phyloP scores from a whole-genome alignment of 2,329 filamentous ascomycete species.

The Rasamsonia emersonii region DNA sequence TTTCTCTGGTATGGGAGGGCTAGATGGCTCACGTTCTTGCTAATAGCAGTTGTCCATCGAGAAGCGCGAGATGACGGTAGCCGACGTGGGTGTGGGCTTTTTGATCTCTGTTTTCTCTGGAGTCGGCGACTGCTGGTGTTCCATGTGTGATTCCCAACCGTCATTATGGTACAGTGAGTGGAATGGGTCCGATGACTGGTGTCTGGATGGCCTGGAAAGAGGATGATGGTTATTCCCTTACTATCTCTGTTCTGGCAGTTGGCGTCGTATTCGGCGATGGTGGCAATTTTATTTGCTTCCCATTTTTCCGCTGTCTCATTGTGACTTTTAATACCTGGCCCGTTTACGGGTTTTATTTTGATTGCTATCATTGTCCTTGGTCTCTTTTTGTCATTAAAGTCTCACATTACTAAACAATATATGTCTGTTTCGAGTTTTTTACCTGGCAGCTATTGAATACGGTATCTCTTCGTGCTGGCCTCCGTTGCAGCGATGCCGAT shows the following conservation, averaged over 20 bases:
- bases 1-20: too few relatives aligned
- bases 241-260: background rate
- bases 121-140: background rate
- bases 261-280: background rate
- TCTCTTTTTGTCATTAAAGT: background rate
- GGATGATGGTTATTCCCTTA: background rate
- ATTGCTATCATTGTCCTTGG: background rate
- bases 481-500: too few relatives aligned
- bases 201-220: too few relatives aligned
- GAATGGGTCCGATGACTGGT: too few relatives aligned
- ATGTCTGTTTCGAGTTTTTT: slow-evolving; percentile 2
- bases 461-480: too few relatives aligned
- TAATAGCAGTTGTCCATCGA: too few relatives aligned
- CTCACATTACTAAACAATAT: background rate
- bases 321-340: background rate
- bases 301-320: background rate
- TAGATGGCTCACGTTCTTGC: too few relatives aligned
- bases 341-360: background rate
- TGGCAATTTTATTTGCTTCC: too few relatives aligned
- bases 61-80: too few relatives aligned
- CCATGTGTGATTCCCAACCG: background rate
- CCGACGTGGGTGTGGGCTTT: too few relatives aligned
- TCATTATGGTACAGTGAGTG: background rate
- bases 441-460: too few relatives aligned
- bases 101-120: too few relatives aligned